Percentiles rank a stretch among this genome's conserved stretches.
These are phyloP conservation scores for Ocimum tenuiflorum DNA, from an alignment of 257 asterid species.

Conservation along the genomic window DNA sequence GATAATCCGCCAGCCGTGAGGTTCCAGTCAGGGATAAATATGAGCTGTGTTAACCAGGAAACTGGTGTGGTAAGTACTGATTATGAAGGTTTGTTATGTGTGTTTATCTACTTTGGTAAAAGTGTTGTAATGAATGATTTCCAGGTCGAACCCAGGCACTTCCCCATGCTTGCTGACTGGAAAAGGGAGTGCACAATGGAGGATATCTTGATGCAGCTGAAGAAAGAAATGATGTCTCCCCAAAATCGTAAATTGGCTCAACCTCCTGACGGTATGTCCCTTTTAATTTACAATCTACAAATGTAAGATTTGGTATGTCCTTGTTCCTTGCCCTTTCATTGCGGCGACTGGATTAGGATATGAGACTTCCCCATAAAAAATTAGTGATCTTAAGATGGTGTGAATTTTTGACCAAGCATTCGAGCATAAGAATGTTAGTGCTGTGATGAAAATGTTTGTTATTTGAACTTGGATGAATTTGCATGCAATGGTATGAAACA, in stretches of 20 bases:
- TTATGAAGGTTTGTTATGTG: neutral
- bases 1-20: constrained; percentile 64
- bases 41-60: constrained; percentile 68
- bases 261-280: constrained; percentile 55
- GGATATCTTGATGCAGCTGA: constrained; percentile 61
- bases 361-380: neutral
- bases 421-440: neutral
- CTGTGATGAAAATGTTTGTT: no score
- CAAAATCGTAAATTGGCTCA: constrained; percentile 75
- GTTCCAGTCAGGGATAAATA: constrained; percentile 70
- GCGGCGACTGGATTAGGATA: neutral
- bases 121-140: constrained; percentile 5
- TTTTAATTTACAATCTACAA: neutral
- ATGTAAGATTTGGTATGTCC: neutral
- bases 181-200: constrained; percentile 81
- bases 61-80: constrained; percentile 55
- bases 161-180: constrained; percentile 80
- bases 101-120: neutral
- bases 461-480: no score
- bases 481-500: no score
- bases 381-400: neutral
- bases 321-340: neutral
- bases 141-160: constrained; percentile 65
- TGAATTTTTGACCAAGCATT: neutral
- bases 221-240: constrained; percentile 77